These are phyloP conservation scores for Penicillium nordicum DNA, from an alignment of 2,329 filamentous ascomycete genomes.

Conservation along the genomic window DNA sequence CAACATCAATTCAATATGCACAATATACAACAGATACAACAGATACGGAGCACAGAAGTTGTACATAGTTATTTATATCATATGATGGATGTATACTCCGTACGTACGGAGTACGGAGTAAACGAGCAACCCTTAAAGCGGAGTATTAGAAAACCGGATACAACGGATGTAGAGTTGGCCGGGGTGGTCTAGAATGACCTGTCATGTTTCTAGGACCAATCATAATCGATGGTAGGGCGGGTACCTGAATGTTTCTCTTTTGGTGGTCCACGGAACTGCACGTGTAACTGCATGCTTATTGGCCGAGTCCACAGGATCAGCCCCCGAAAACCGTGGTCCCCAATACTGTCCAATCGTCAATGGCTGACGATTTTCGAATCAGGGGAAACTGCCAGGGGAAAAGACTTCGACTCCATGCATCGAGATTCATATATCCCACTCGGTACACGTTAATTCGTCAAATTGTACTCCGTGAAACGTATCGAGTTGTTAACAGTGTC, in stretches of 20 bases:
- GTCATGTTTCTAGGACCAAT: slow-evolving; percentile 20
- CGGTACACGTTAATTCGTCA: not conserved
- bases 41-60: not conserved
- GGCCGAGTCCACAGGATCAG: slow-evolving; percentile 7
- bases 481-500: slow-evolving; percentile 6
- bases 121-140: not conserved
- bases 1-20: no score
- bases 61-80: not conserved
- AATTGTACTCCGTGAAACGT: not conserved
- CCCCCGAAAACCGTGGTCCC: slow-evolving; percentile 21
- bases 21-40: no score
- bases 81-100: not conserved
- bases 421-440: not conserved
- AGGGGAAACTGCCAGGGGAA: slow-evolving; percentile 12
- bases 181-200: slow-evolving; percentile 20
- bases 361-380: slow-evolving; percentile 18
- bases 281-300: slow-evolving; percentile 15
- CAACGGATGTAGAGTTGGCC: not conserved
- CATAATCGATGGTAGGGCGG: slow-evolving; percentile 12
- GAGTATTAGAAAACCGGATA: not conserved
- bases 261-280: slow-evolving; percentile 12
- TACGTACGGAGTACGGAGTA: not conserved
- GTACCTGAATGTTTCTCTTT: slow-evolving; percentile 23
- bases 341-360: slow-evolving; percentile 4
- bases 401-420: not conserved